Percentiles rank a stretch among this genome's conserved stretches.
phyloP scores from a whole-genome alignment of 768 basidiomycete genomes.

The Leccinum olivaceopallidum region DNA sequence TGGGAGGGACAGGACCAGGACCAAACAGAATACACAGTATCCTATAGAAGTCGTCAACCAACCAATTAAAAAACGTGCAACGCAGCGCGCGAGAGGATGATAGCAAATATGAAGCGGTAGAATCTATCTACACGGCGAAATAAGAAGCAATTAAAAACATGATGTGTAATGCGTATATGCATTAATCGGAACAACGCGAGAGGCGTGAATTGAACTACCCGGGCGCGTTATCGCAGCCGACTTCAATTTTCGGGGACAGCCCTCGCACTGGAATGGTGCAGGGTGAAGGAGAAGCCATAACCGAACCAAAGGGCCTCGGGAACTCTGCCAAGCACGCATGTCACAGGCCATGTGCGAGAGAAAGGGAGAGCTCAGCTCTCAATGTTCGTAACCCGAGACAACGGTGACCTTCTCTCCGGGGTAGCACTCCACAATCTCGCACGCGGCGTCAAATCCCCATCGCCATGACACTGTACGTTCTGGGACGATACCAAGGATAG shows the following conservation, averaged over 20 bases:
- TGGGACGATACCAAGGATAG: neutral
- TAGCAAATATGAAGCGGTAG: neutral
- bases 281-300: neutral
- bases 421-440: constrained; percentile 13
- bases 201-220: neutral
- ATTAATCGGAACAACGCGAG: neutral
- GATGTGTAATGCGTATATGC: neutral
- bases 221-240: neutral
- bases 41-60: neutral
- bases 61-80: neutral
- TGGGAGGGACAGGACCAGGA: neutral
- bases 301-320: neutral
- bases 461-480: neutral
- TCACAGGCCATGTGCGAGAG: neutral
- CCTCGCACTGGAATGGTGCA: neutral
- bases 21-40: neutral
- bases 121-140: neutral
- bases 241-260: neutral
- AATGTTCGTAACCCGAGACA: constrained; percentile 22
- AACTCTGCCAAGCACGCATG: neutral
- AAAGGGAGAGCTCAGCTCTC: constrained; percentile 24
- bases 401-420: constrained; percentile 26
- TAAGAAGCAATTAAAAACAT: neutral
- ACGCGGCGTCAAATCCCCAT: neutral
- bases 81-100: neutral